Evolutionary conservation across 2,329 filamentous ascomycete genomes (phyloP).

Genomic region (Penicillium decumbens): DNA sequence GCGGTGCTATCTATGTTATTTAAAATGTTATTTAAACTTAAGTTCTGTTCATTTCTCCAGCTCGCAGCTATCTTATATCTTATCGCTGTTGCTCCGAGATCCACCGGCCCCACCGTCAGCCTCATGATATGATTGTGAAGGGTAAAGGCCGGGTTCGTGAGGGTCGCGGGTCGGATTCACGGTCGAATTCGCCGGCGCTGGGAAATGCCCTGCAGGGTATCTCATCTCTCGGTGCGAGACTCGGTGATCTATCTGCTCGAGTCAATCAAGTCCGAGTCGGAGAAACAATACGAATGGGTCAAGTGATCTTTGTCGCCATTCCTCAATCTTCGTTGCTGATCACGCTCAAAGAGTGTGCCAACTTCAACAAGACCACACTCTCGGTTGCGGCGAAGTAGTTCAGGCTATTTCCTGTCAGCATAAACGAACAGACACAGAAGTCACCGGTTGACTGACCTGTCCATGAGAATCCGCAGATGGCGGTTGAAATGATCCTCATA

Average conservation of each 20-base stretch:
- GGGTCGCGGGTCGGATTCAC: background rate
- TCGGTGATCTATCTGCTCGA: background rate
- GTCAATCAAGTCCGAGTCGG: background rate
- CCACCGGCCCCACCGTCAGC: constrained; percentile 9
- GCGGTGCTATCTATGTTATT: background rate
- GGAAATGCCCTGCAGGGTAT: background rate
- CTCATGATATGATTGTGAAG: constrained; percentile 3
- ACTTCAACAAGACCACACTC: constrained; percentile 84
- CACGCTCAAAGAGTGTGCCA: constrained; percentile 48
- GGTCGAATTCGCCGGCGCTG: background rate
- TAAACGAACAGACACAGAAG: background rate
- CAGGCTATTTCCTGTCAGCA: constrained; percentile 41
- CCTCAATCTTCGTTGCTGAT: constrained; percentile 42
- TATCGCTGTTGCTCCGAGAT: constrained; percentile 6
- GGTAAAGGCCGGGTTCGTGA: background rate
- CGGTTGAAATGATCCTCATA: constrained; percentile 92
- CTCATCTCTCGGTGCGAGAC: background rate
- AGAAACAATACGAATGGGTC: background rate
- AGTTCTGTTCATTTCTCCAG: background rate
- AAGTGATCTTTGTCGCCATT: constrained; percentile 3
- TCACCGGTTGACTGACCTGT: constrained; percentile 52
- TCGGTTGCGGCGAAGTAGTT: constrained; percentile 98
- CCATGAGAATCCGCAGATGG: constrained; percentile 87
- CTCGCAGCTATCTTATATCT: background rate
- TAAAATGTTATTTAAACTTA: no score